Base-by-base conservation (phyloP, 2,329 filamentous ascomycete genomes). In the Colletotrichum sp. region DNA sequence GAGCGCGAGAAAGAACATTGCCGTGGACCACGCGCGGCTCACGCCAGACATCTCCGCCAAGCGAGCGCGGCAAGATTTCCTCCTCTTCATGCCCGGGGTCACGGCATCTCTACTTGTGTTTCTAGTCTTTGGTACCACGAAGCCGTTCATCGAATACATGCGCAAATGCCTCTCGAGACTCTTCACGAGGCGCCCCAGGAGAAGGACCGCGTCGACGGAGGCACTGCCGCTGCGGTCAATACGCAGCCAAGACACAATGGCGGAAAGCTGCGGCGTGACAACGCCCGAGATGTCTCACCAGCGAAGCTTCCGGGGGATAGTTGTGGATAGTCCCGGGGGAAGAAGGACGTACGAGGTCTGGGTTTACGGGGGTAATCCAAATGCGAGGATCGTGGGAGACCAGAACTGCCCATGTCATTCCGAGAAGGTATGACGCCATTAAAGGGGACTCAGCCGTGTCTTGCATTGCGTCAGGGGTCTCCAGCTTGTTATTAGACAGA, bases 1-100 rank as follows among this genome's bases (percentile, higher is more conserved):
- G n/a, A 80, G 80, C 55, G 81, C 82, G 22, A 79, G 82, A 61
- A 73, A 78, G 3, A 80, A 77, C 25, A 86, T 83, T 71, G 82
- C 79, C 66, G 78, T 66, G 2, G 81, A 82, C 28, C 78, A 80
- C 28, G 75, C 81, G 2, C 77, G 80, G 2, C 72, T 78, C 0
- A 57, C 78, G 2, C 84, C 85, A 1, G 81, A 88, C 69, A 76
- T 85, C 19, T 83, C 80, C 52, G 66, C 65, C 7, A 66, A 68
- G 55, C 71, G 78, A 34, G 76, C 77, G 16, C 74, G 30, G 1
- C 36, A 60, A 6, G 77, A 78, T 25, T 77, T 78, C 7, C 15
- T 78, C 6, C 55, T 78, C 30, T 82, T 81, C 61, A 76, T 82
- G 25, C 80, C 80, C 2, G 80, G 79, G 1, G 79, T 80, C 4